A percentile compares a stretch with the other conserved stretches of the same genome.
These are phyloP conservation scores for Solanum gandarillasii DNA, from an alignment of 257 asterid species.

Conservation along the genomic window DNA sequence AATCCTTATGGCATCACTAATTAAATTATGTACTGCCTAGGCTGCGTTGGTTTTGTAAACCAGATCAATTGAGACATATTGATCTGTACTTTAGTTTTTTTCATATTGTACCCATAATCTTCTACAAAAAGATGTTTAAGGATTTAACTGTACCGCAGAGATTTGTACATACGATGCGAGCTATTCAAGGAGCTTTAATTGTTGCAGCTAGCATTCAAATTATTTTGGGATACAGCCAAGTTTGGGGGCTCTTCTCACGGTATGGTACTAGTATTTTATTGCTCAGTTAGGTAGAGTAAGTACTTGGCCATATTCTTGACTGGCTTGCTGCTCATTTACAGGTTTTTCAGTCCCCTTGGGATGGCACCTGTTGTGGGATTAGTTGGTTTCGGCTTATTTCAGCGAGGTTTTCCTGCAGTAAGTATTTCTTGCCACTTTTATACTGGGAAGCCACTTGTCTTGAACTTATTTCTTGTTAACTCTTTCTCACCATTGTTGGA, in stretches of 20 bases:
- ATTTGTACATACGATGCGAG: constrained; percentile 86
- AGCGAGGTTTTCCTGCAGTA: constrained; percentile 91
- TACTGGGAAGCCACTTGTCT: neutral
- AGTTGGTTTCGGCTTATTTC: constrained; percentile 90
- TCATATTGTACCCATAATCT: neutral
- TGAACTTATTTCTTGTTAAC: neutral
- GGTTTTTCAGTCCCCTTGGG: constrained; percentile 97
- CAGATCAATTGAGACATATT: neutral
- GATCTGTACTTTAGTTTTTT: neutral
- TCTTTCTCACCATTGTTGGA: neutral
- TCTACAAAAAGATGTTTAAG: neutral
- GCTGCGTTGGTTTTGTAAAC: neutral
- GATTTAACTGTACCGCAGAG: constrained; percentile 31
- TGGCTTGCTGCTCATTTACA: constrained; percentile 15
- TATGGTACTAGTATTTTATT: constrained; percentile 6
- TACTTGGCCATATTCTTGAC: neutral
- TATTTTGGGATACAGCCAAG: constrained; percentile 92
- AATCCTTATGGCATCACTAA: neutral
- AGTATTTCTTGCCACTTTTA: neutral
- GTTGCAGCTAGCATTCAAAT: constrained; percentile 89
- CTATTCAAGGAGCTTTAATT: constrained; percentile 92
- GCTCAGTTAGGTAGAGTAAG: neutral
- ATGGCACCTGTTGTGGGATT: constrained; percentile 97
- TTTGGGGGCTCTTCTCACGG: constrained; percentile 99
- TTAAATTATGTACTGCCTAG: neutral